A percentile compares a stretch with the other conserved stretches of the same genome.
Conservation (phyloP, 768 basidiomycete genomes). For the Lactarius sp. region DNA sequence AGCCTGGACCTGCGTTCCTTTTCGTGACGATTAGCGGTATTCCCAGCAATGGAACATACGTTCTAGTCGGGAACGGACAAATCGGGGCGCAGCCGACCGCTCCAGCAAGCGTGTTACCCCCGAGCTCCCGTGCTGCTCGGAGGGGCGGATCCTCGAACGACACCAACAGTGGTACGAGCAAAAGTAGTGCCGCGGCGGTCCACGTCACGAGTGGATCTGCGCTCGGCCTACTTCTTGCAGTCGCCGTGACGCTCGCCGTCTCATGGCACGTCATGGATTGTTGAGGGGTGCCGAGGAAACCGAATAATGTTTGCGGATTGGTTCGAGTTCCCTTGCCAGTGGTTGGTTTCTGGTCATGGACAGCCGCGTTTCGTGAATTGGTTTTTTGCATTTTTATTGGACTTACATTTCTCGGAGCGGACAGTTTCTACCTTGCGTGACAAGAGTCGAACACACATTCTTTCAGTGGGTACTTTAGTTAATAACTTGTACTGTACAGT, state of each 20-base stretch:
- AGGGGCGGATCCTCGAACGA: neutral
- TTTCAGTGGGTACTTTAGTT: too few relatives aligned
- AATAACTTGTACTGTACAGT: too few relatives aligned
- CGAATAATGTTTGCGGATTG: too few relatives aligned
- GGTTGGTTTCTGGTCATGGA: too few relatives aligned
- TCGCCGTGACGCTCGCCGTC: neutral
- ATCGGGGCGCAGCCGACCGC: conserved; percentile 63
- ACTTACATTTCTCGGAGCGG: too few relatives aligned
- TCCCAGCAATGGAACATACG: conserved; percentile 36
- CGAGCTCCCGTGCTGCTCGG: conserved; percentile 35
- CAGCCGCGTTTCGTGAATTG: too few relatives aligned
- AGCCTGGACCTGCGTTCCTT: conserved; percentile 81
- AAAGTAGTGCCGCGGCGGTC: neutral
- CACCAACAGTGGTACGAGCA: neutral
- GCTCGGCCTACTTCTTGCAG: neutral
- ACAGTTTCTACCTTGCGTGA: too few relatives aligned
- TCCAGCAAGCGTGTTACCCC: conserved; percentile 43
- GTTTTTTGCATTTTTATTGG: too few relatives aligned
- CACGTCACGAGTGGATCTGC: neutral
- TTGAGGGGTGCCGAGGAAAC: too few relatives aligned
- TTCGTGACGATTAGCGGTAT: conserved; percentile 75
- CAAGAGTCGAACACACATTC: too few relatives aligned
- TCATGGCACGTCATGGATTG: neutral
- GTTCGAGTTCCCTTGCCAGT: too few relatives aligned
- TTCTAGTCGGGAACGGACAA: conserved; percentile 74